Percentiles rank a stretch among this genome's conserved stretches.
phyloP scores from a whole-genome alignment of 2,329 filamentous ascomycete species.

The Fusarium phyllophilum region DNA sequence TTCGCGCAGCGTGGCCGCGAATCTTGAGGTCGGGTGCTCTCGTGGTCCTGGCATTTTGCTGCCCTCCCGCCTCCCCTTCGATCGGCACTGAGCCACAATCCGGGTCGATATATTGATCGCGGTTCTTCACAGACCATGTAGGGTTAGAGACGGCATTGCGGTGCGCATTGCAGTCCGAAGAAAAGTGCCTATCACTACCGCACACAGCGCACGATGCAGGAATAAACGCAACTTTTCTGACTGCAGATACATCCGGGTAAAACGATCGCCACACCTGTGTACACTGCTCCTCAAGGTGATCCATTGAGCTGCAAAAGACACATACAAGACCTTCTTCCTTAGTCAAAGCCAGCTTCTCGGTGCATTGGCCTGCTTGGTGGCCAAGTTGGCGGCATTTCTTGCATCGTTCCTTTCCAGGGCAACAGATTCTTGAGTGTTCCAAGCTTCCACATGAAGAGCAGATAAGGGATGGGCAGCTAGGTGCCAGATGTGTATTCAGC shows the following conservation, averaged over 20 bases:
- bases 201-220: constrained; percentile 66
- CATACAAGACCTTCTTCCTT: constrained; percentile 68
- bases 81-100: constrained; percentile 54
- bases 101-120: constrained; percentile 60
- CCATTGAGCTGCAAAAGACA: constrained; percentile 64
- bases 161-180: constrained; percentile 61
- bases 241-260: constrained; percentile 51
- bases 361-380: constrained; percentile 63
- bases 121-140: constrained; percentile 64
- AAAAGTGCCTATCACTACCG: constrained; percentile 64
- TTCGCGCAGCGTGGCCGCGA: constrained; percentile 48
- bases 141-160: constrained; percentile 46
- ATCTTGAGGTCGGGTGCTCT: constrained; percentile 47
- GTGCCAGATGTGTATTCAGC: constrained; percentile 56
- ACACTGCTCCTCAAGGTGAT: constrained; percentile 70
- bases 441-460: constrained; percentile 61
- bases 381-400: constrained; percentile 71
- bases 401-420: constrained; percentile 63
- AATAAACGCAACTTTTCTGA: constrained; percentile 61
- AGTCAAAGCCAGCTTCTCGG: constrained; percentile 63
- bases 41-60: constrained; percentile 34
- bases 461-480: constrained; percentile 55
- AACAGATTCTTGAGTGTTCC: constrained; percentile 61
- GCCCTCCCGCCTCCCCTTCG: constrained; percentile 43
- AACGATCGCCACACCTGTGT: constrained; percentile 70